Evolutionary conservation across 2,329 filamentous ascomycete genomes (phyloP), one percentile per base, ranked within the genome.

Genomic region (Aspergillus pseudoglaucus): DNA sequence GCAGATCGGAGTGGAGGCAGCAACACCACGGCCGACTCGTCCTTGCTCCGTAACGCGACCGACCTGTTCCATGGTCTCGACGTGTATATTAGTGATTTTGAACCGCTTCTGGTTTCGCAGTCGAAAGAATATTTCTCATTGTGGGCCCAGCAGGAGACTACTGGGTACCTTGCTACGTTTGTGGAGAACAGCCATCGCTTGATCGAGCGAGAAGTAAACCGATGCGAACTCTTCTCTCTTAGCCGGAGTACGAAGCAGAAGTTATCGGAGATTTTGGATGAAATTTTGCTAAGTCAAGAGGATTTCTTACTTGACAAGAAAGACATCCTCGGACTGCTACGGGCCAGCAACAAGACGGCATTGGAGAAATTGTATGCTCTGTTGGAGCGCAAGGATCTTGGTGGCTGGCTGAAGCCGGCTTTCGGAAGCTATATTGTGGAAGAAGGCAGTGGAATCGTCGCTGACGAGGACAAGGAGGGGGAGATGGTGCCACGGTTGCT

Each of bases 401-500:
- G 88, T 23, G 76, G 78, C 56, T 79, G 81, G 51, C 72, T 98
- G 37, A 85, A 82, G 55, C 64, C 74, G 3, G 82, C 89, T 0
- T 97, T 95, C 76, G 81, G 82, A 56, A 77, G 79, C 30, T 95
- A 93, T 70, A 90, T 97, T 46, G 78, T 84, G 43, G 74, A 78
- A 18, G 81, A 88, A 4, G 93, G 93, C 0, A 80, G 84, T 0
- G 70, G 68, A 2, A 91, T 98, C 48, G 85, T 97, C 4, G 83
- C 87, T 50, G 88, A 95, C 61, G 85, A 85, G 44, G 81, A 84
- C 30, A 82, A 85, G 33, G 84, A 85, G 42, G 83, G 90, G 15
- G 83, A 90, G 44, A 97, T 98, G 90, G 84, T 98, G 1, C 72
- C 88, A 4, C 82, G 87, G 30, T 74, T 98, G 4, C 75, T 98